phyloP scores from a whole-genome alignment of 2,329 filamentous ascomycete genomes.

The Scedosporium minutisporum region DNA sequence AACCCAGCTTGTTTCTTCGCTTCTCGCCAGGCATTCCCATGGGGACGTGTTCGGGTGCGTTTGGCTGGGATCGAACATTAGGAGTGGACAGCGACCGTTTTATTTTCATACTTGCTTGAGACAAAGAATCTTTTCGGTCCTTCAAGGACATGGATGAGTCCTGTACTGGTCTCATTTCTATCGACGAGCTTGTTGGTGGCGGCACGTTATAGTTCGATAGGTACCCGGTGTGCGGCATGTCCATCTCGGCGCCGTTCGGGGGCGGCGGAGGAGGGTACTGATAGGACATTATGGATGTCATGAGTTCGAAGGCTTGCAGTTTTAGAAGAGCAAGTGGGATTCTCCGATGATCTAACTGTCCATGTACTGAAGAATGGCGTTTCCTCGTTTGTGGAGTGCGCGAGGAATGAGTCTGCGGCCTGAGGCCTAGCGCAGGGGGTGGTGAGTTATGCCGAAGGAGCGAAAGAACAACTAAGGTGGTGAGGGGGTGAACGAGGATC shows the following conservation, averaged over 20 bases:
- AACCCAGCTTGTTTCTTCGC: conserved; percentile 81
- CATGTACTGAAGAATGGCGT: conserved; percentile 14
- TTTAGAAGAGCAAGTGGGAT: conserved; percentile 12
- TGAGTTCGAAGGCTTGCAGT: conserved; percentile 15
- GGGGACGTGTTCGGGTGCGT: conserved; percentile 22
- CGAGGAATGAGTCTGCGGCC: not conserved
- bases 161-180: conserved; percentile 14
- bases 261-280: conserved; percentile 35
- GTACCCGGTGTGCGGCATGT: conserved; percentile 27
- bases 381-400: not conserved
- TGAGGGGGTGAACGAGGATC: not conserved
- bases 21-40: conserved; percentile 36
- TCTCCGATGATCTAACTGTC: conserved; percentile 22
- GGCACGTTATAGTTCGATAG: conserved; percentile 19
- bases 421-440: not conserved
- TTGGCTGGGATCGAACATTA: conserved; percentile 31
- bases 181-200: conserved; percentile 21
- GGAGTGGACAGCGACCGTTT: conserved; percentile 43
- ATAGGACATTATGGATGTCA: conserved; percentile 38
- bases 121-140: conserved; percentile 26
- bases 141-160: conserved; percentile 22
- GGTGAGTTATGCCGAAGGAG: not conserved
- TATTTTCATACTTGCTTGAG: conserved; percentile 26
- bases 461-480: not conserved
- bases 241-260: conserved; percentile 30